Evolutionary conservation across 805 yeast genomes (phyloP).

Genomic region (Blastobotrys parvus): DNA sequence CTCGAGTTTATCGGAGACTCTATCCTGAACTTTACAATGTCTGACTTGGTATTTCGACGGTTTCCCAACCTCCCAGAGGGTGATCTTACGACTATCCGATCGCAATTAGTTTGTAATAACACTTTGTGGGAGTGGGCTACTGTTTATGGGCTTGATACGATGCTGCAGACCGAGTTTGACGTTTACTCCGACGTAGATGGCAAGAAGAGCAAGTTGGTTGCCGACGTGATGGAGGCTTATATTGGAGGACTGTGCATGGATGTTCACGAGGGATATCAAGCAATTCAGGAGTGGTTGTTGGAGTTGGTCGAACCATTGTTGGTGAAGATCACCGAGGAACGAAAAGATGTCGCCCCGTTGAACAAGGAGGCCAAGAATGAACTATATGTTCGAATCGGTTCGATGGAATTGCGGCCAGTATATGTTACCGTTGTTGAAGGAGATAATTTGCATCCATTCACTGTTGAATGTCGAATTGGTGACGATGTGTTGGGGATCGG

Average conservation of each 20-base stretch:
- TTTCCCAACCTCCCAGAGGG: constrained; percentile 79
- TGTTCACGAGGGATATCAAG: constrained; percentile 29
- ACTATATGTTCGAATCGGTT: constrained; percentile 64
- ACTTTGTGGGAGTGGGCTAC: constrained; percentile 63
- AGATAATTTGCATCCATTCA: constrained; percentile 36
- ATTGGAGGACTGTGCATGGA: constrained; percentile 76
- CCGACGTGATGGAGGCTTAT: constrained; percentile 92
- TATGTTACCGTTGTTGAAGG: constrained; percentile 43
- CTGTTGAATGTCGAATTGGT: constrained; percentile 59
- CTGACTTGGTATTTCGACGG: constrained; percentile 53
- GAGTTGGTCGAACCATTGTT: constrained; percentile 27
- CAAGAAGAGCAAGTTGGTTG: constrained; percentile 49
- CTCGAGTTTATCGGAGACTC: constrained; percentile 90
- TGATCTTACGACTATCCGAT: constrained; percentile 59
- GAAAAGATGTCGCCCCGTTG: constrained; percentile 30
- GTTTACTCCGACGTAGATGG: constrained; percentile 7
- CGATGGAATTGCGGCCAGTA: constrained; percentile 54
- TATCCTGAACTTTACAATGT: constrained; percentile 61
- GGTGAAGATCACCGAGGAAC: constrained; percentile 29
- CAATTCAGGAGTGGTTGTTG: constrained; percentile 27
- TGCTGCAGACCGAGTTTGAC: constrained; percentile 12
- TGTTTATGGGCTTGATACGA: constrained; percentile 36
- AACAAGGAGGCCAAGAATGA: constrained; percentile 66
- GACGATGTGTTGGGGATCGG: constrained; percentile 67
- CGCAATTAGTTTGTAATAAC: constrained; percentile 63